Percentiles rank a stretch among this genome's conserved stretches.
Conservation (phyloP, 768 basidiomycete genomes). For the Suillus alpinus region DNA sequence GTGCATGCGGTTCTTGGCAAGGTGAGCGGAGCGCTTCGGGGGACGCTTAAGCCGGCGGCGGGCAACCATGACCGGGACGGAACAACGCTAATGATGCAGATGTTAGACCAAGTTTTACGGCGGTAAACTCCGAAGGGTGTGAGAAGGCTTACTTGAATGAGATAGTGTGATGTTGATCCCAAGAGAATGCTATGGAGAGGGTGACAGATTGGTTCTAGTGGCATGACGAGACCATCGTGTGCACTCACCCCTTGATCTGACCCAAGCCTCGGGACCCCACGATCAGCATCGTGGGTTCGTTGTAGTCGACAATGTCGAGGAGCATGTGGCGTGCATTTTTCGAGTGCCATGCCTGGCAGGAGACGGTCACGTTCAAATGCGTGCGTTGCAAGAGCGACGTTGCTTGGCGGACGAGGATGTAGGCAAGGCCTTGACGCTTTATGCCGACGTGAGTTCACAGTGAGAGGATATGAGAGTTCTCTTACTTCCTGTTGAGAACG, state of each 20-base stretch:
- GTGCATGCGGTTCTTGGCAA: conserved; percentile 75
- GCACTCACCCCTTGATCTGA: conserved; percentile 80
- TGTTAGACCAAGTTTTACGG: neutral
- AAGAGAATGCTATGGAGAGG: conserved; percentile 69
- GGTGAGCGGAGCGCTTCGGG: conserved; percentile 75
- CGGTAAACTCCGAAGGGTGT: neutral
- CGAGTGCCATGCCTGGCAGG: conserved; percentile 97
- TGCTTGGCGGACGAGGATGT: conserved; percentile 86
- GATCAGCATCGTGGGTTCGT: conserved; percentile 88
- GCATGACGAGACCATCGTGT: neutral
- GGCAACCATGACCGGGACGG: conserved; percentile 96
- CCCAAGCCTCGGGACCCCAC: conserved; percentile 92
- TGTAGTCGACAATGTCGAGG: conserved; percentile 85
- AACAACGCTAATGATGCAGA: conserved; percentile 62
- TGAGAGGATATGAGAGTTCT: neutral
- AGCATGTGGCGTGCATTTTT: conserved; percentile 92
- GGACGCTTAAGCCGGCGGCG: conserved; percentile 88
- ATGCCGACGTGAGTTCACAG: conserved; percentile 5
- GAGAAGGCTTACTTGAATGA: conserved; percentile 61
- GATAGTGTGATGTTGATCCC: conserved; percentile 93
- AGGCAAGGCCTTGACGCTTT: conserved; percentile 85
- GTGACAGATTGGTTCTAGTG: neutral
- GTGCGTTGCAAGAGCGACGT: conserved; percentile 91
- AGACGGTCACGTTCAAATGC: conserved; percentile 76
- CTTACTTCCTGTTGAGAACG: conserved; percentile 89